Evolutionary conservation across 1,139 yeast genomes (phyloP).

Genomic region (Lodderomyces theae): DNA sequence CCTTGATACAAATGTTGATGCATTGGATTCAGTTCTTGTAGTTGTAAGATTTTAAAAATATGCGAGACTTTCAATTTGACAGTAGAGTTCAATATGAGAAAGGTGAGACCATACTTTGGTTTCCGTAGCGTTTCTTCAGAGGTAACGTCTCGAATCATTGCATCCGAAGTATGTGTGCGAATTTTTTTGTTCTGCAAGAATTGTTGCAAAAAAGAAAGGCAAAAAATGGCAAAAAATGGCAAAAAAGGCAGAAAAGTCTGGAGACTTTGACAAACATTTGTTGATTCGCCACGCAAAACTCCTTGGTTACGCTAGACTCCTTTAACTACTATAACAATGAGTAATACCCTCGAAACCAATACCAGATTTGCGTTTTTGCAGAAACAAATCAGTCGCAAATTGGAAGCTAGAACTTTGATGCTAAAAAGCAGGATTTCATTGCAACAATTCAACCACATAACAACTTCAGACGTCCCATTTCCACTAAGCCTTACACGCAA

Average conservation of each 20-base stretch:
- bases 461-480: not conserved
- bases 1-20: constrained; percentile 9
- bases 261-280: too few species aligned
- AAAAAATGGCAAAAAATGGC: not conserved
- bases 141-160: not conserved
- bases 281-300: too few species aligned
- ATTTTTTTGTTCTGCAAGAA: not conserved
- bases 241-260: too few species aligned
- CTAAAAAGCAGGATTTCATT: not conserved
- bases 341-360: not conserved
- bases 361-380: not conserved
- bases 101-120: constrained; percentile 13
- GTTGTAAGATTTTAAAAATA: constrained; percentile 16
- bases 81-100: constrained; percentile 14
- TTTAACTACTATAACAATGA: too few species aligned
- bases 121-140: constrained; percentile 14
- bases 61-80: constrained; percentile 16
- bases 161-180: too few species aligned
- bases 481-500: too few species aligned
- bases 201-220: not conserved
- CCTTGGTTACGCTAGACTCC: too few species aligned
- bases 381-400: not conserved
- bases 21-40: constrained; percentile 9
- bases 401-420: not conserved
- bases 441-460: not conserved